Evolutionary conservation across 257 asterid species (phyloP).

Genomic region (Fraxinus anomala): DNA sequence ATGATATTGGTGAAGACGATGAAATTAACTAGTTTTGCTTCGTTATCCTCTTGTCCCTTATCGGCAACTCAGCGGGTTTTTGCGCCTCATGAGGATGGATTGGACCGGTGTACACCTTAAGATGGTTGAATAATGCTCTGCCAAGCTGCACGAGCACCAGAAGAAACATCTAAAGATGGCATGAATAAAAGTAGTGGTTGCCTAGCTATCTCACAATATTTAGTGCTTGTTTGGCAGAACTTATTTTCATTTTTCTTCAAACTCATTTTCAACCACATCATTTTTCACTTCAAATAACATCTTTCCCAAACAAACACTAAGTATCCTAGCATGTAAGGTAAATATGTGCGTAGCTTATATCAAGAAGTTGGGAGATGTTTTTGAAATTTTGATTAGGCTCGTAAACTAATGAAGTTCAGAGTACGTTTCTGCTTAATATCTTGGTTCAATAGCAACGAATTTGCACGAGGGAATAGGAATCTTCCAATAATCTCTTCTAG

Average conservation of each 20-base stretch:
- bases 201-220: not conserved
- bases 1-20: not conserved
- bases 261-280: too few species aligned
- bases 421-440: too few species aligned
- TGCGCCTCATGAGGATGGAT: slow-evolving; percentile 96
- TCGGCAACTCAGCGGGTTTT: slow-evolving; percentile 72
- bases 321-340: not conserved
- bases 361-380: not conserved
- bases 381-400: not conserved
- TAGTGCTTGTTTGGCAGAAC: too few species aligned
- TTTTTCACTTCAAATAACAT: too few species aligned
- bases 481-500: too few species aligned
- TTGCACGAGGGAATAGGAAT: not conserved
- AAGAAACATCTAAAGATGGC: slow-evolving; percentile 20
- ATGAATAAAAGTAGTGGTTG: not conserved
- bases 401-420: too few species aligned
- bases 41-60: slow-evolving; percentile 81
- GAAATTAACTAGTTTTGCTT: slow-evolving; percentile 40
- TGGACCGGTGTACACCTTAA: slow-evolving; percentile 89
- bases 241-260: too few species aligned
- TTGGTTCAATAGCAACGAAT: not conserved
- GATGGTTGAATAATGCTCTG: slow-evolving; percentile 75
- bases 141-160: slow-evolving; percentile 73
- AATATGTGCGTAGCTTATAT: not conserved
- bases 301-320: too few species aligned